Evolutionary conservation across 169 alveolate genomes (phyloP).

Genomic region (Plasmodium cynomolgi): DNA sequence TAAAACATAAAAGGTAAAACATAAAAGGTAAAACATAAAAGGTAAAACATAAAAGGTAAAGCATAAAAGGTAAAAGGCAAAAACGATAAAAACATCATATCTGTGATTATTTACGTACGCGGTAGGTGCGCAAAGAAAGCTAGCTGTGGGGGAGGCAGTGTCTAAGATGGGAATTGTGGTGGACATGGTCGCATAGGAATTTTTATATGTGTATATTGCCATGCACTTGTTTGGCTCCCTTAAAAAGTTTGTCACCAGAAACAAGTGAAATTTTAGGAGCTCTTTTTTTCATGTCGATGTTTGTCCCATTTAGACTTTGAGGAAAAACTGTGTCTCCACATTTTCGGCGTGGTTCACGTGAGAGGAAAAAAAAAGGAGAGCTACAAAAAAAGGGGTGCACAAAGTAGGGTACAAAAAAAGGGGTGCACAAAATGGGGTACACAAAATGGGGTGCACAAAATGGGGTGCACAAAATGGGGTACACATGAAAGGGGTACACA

Average conservation of each 20-base stretch:
- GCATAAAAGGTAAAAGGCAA: no score
- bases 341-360: background rate
- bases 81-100: background rate
- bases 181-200: background rate
- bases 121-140: background rate
- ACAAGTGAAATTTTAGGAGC: background rate
- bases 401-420: background rate
- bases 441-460: background rate
- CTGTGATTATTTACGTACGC: background rate
- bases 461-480: no score
- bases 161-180: background rate
- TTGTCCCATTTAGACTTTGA: background rate
- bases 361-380: background rate
- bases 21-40: no score
- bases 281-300: background rate
- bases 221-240: background rate
- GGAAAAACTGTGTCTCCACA: background rate
- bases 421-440: background rate
- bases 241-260: background rate
- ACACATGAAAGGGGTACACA: background rate
- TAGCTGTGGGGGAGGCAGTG: background rate
- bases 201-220: background rate
- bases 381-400: background rate
- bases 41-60: no score
- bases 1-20: no score